These are phyloP conservation scores for Talaromyces marneffei DNA, from an alignment of 2,329 filamentous ascomycete species.

Conservation along the genomic window DNA sequence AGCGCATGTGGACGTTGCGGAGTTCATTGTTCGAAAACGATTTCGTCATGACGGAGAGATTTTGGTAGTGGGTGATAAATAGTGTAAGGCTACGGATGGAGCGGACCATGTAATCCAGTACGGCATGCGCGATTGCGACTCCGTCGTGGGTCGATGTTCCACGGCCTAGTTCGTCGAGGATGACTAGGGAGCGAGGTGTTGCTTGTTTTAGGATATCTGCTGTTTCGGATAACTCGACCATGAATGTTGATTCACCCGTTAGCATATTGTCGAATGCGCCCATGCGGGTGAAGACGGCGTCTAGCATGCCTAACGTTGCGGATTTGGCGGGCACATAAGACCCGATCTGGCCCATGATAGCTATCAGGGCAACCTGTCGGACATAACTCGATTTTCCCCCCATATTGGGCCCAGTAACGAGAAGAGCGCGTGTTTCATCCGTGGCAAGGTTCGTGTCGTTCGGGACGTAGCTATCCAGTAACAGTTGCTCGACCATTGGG, in stretches of 20 bases:
- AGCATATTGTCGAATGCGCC: slow-evolving; percentile 95
- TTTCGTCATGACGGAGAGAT: slow-evolving; percentile 66
- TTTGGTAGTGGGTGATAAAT: slow-evolving; percentile 98
- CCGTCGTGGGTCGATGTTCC: slow-evolving; percentile 95
- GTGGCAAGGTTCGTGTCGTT: slow-evolving; percentile 73
- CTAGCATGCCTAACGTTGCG: slow-evolving; percentile 71
- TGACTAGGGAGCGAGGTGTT: slow-evolving; percentile 75
- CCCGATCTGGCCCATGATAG: slow-evolving; percentile 90
- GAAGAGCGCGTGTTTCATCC: slow-evolving; percentile 62
- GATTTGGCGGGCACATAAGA: slow-evolving; percentile 81
- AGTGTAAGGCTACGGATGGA: slow-evolving; percentile 72
- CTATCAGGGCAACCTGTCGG: slow-evolving; percentile 81
- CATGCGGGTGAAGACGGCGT: slow-evolving; percentile 92
- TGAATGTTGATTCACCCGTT: slow-evolving; percentile 90
- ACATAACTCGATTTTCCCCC: slow-evolving; percentile 98
- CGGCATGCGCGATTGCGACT: slow-evolving; percentile 88
- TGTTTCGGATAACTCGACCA: slow-evolving; percentile 95
- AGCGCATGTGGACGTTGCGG: slow-evolving; percentile 91
- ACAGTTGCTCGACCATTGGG: slow-evolving; percentile 89
- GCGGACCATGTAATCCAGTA: slow-evolving; percentile 75
- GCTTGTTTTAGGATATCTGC: slow-evolving; percentile 84
- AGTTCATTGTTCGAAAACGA: slow-evolving; percentile 61
- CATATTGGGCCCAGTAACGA: slow-evolving; percentile 98
- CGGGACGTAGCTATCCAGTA: slow-evolving; percentile 82
- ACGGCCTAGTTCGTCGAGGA: slow-evolving; percentile 89